phyloP scores from a whole-genome alignment of 176 grass and related monocot genomes.

The Oryza meyeriana region DNA sequence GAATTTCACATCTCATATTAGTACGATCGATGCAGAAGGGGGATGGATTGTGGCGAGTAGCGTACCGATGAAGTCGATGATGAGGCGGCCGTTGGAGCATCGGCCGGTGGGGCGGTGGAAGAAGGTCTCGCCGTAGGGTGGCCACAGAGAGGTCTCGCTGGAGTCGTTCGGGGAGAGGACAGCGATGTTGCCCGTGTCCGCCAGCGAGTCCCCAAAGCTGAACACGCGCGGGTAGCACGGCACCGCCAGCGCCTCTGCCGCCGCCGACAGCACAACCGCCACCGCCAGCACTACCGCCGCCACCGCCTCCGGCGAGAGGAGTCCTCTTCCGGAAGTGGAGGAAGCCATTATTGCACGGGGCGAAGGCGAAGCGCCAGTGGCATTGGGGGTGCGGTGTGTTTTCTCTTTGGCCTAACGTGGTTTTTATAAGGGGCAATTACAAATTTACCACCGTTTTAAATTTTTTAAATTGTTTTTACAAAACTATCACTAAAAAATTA shows the following conservation, averaged over 20 bases:
- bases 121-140: slow-evolving; percentile 67
- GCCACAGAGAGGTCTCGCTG: not conserved
- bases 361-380: too few species aligned
- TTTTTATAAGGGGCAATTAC: slow-evolving; percentile 4
- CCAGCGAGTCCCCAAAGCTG: slow-evolving; percentile 65
- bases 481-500: too few species aligned
- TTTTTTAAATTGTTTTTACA: too few species aligned
- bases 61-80: slow-evolving; percentile 80
- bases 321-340: not conserved
- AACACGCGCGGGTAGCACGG: slow-evolving; percentile 53
- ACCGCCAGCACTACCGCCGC: not conserved
- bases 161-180: slow-evolving; percentile 9
- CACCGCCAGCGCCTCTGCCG: not conserved
- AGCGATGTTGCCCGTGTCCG: slow-evolving; percentile 56
- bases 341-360: slow-evolving; percentile 21
- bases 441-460: too few species aligned
- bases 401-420: not conserved
- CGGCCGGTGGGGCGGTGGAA: slow-evolving; percentile 72
- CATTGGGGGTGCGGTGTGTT: not conserved
- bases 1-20: slow-evolving; percentile 4
- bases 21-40: not conserved
- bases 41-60: not conserved
- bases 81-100: slow-evolving; percentile 59
- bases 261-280: not conserved
- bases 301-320: not conserved